These are phyloP conservation scores for Daldinia vernicosa DNA, from an alignment of 495 filamentous ascomycete genomes.

Conservation along the genomic window DNA sequence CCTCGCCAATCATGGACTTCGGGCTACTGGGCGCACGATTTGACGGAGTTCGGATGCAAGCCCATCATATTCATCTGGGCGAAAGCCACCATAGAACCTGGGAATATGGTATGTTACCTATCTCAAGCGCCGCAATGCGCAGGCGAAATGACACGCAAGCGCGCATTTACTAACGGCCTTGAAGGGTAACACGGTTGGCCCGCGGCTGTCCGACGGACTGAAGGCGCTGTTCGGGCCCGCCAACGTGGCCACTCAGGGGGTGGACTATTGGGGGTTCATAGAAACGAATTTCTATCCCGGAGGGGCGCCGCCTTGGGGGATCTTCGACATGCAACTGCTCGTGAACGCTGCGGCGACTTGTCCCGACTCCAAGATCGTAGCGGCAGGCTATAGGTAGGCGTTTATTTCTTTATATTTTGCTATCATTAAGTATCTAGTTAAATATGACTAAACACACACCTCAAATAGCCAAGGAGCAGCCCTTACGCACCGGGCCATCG, in stretches of 20 bases:
- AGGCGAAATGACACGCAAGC: neutral
- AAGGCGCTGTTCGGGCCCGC: slow-evolving; percentile 51
- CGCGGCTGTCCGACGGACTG: slow-evolving; percentile 50
- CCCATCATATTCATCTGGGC: slow-evolving; percentile 59
- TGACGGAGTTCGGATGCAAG: slow-evolving; percentile 52
- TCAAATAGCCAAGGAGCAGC: slow-evolving; percentile 63
- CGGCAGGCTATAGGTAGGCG: slow-evolving; percentile 43
- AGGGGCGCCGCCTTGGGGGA: slow-evolving; percentile 47
- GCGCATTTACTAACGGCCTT: slow-evolving; percentile 17
- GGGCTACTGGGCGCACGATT: slow-evolving; percentile 50
- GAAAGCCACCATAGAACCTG: slow-evolving; percentile 58
- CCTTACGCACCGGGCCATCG: slow-evolving; percentile 58
- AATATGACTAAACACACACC: neutral
- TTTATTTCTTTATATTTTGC: neutral
- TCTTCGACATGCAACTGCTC: slow-evolving; percentile 48
- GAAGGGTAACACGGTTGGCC: slow-evolving; percentile 55
- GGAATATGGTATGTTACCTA: slow-evolving; percentile 58
- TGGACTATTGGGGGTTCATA: slow-evolving; percentile 52
- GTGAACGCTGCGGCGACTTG: slow-evolving; percentile 44
- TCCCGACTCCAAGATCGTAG: slow-evolving; percentile 44
- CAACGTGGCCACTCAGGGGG: slow-evolving; percentile 51
- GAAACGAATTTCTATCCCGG: slow-evolving; percentile 51
- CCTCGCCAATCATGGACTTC: slow-evolving; percentile 42
- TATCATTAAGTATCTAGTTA: too few relatives aligned
- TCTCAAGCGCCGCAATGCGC: neutral